Evolutionary conservation across 1,284 basidiomycete species (phyloP), one percentile per base, ranked within the genome.

Genomic region (Tilletia caries): DNA sequence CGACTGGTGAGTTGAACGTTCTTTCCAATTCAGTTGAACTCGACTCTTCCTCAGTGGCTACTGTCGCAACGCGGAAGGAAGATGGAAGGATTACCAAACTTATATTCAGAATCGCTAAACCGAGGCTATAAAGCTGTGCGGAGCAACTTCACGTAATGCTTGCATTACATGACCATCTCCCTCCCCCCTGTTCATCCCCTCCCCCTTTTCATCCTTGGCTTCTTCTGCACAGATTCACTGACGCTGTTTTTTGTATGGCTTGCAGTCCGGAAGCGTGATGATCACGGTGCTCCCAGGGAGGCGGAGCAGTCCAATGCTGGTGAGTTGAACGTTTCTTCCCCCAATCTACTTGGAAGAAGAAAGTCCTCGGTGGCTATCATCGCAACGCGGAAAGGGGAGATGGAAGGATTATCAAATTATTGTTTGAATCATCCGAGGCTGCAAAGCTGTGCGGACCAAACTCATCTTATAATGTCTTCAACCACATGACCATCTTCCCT

Each of bases 81-180:
- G 23, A 20, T 62, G 58, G 58, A 62, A 62, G 27, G 58, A 62
- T 62, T 62, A 62, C 58, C 58, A 62, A 34, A 33, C 37, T 20
- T 62, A 33, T 34, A 33, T 34, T 34, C 58, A 62, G 58, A 62
- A 62, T 62, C 58, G 58, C 58, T 62, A 62, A 33, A 62, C 58
- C 33, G 58, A 62, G n/a, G 58, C 58, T n/a, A 32, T 18, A 25
- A 29, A 27, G 52, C 52, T 37, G 32, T 62, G 58, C 58, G 58
- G 58, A 62, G 58, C 29, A 25, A 54, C 27, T 27, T 23, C n/a
- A 27, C 15, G 20, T 29, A 33, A 62, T 62, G 58, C 58, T 62
- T 62, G 29, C 32, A 62, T 29, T 29, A 34, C 33, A 62, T 62
- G 58, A 62, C 58, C 58, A 37, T 62, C 32, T 62, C n/a, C 58